Conservation (phyloP, 2,329 filamentous ascomycete genomes). For the Sclerotinia sclerotiorum region DNA sequence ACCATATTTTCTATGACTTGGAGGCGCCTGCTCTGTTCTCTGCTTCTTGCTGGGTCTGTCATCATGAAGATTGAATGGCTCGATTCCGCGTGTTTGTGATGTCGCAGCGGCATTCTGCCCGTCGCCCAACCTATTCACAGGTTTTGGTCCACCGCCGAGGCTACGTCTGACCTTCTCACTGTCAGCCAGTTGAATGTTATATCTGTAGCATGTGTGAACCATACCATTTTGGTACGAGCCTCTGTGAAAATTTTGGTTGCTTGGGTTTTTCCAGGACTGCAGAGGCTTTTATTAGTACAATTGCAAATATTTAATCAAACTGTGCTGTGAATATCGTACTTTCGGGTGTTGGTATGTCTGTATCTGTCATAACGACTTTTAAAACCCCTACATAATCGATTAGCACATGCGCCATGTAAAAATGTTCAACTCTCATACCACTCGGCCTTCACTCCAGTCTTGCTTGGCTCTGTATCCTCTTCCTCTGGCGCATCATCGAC, state of each 20-base stretch:
- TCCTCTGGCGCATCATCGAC: conserved; percentile 16
- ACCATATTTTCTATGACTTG: neutral
- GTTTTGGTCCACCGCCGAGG: neutral
- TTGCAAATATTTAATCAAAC: neutral
- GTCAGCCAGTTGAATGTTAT: neutral
- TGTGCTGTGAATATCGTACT: neutral
- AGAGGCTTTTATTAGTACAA: neutral
- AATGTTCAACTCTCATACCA: conserved; percentile 19
- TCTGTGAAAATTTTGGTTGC: neutral
- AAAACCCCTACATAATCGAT: neutral
- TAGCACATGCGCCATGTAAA: neutral
- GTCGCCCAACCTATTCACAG: conserved; percentile 4
- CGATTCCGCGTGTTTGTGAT: neutral
- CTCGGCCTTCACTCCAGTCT: conserved; percentile 1
- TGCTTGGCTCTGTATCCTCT: conserved; percentile 14
- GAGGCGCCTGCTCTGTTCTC: neutral
- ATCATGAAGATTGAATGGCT: neutral
- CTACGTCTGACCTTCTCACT: neutral
- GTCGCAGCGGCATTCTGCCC: neutral
- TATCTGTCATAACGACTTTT: neutral
- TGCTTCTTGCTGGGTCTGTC: neutral
- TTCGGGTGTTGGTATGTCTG: neutral
- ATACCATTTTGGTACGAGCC: neutral
- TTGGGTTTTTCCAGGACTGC: neutral
- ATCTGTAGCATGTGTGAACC: neutral